Conservation (phyloP, 768 basidiomycete genomes). For the Gautieria morchelliformis region DNA sequence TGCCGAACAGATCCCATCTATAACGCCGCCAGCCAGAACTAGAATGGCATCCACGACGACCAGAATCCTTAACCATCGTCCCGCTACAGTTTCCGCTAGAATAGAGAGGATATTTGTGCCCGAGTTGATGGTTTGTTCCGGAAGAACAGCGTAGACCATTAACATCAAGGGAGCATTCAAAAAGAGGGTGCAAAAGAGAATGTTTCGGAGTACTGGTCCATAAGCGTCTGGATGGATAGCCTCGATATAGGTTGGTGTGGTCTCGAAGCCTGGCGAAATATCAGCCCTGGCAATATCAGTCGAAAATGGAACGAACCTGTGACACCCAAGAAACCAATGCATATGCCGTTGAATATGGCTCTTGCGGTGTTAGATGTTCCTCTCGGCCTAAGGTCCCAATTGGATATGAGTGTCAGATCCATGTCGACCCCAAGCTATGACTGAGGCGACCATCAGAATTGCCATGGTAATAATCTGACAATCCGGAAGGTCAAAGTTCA, state of each 20-base stretch:
- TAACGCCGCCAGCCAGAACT: slow-evolving; percentile 64
- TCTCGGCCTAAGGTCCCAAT: slow-evolving; percentile 38
- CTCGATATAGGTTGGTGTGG: slow-evolving; percentile 53
- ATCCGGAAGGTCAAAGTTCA: background rate
- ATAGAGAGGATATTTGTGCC: slow-evolving; percentile 56
- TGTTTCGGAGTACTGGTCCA: slow-evolving; percentile 52
- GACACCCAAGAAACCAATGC: slow-evolving; percentile 61
- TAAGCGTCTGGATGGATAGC: slow-evolving; percentile 47
- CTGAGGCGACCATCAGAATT: slow-evolving; percentile 37
- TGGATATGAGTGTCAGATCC: slow-evolving; percentile 43
- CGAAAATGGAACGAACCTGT: slow-evolving; percentile 33
- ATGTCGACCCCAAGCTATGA: slow-evolving; percentile 39
- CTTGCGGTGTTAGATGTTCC: slow-evolving; percentile 22
- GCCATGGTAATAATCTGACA: slow-evolving; percentile 21
- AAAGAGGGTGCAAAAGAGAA: slow-evolving; percentile 49
- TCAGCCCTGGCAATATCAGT: background rate
- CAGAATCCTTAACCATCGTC: slow-evolving; percentile 52
- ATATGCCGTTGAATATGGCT: slow-evolving; percentile 53
- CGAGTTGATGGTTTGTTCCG: slow-evolving; percentile 35
- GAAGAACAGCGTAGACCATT: slow-evolving; percentile 50
- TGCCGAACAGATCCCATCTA: slow-evolving; percentile 45
- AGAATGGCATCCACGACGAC: slow-evolving; percentile 58
- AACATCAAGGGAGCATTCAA: slow-evolving; percentile 50
- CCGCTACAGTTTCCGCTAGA: slow-evolving; percentile 53
- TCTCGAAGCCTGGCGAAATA: slow-evolving; percentile 29